phyloP scores from a whole-genome alignment of 352 stramenopile genomes.

The Pythium pectinolyticum region DNA sequence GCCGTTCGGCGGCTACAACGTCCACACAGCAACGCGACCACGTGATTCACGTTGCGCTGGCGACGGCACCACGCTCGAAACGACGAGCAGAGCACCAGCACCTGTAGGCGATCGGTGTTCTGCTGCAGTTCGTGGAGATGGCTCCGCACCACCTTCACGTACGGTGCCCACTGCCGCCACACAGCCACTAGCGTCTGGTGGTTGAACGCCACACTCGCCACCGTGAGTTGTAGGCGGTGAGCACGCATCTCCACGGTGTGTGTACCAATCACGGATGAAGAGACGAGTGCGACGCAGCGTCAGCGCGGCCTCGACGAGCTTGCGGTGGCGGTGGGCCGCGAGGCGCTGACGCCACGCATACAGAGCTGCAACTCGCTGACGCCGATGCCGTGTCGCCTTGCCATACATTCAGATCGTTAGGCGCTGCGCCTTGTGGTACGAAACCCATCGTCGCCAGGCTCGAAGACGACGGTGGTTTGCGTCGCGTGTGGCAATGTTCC shows the following conservation, averaged over 20 bases:
- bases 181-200: background rate
- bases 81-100: constrained; percentile 50
- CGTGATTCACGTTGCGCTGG: constrained; percentile 25
- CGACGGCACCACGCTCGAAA: constrained; percentile 52
- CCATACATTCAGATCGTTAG: background rate
- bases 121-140: constrained; percentile 43
- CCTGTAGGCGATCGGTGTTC: constrained; percentile 56
- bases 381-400: background rate
- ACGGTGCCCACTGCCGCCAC: constrained; percentile 30
- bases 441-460: background rate
- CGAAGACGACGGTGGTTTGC: background rate
- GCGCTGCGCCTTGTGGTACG: background rate
- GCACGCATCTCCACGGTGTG: constrained; percentile 1
- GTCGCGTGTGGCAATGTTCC: background rate
- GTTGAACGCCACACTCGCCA: constrained; percentile 6
- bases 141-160: constrained; percentile 18
- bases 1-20: constrained; percentile 22
- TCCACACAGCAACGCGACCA: constrained; percentile 25
- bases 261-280: constrained; percentile 12
- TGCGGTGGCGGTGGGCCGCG: background rate
- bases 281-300: constrained; percentile 3
- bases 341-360: background rate
- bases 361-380: background rate
- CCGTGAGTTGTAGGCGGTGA: background rate
- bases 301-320: background rate